These are phyloP conservation scores for Anethum foeniculum DNA, from an alignment of 140 eudicot genomes.

Conservation along the genomic window DNA sequence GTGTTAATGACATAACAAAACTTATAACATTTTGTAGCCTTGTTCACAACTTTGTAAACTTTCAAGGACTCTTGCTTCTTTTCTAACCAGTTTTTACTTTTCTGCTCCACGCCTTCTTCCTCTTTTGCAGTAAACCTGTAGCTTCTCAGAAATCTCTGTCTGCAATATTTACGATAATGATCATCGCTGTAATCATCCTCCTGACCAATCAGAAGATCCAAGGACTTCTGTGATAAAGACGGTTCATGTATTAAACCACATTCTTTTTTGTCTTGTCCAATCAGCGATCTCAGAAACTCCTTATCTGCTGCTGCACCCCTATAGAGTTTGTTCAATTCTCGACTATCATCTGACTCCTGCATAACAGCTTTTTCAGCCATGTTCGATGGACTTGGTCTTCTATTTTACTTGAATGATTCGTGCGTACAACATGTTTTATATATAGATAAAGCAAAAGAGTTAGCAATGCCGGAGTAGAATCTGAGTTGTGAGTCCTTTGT, in stretches of 20 bases:
- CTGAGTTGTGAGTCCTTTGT: neutral
- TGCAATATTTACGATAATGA: neutral
- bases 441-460: neutral
- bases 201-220: neutral
- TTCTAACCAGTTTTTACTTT: neutral
- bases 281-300: neutral
- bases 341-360: neutral
- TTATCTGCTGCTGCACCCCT: conserved; percentile 1
- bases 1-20: neutral
- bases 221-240: neutral
- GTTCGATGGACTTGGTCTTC: neutral
- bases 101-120: neutral
- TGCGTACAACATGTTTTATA: neutral
- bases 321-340: neutral
- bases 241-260: neutral
- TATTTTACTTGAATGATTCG: neutral
- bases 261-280: neutral
- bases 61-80: neutral
- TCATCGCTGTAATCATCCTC: neutral
- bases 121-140: neutral
- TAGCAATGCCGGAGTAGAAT: neutral
- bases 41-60: neutral
- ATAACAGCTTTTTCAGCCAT: neutral
- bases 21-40: neutral
- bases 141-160: neutral